Conservation (phyloP, 208 protist species). For the Leishmania mexicana region DNA sequence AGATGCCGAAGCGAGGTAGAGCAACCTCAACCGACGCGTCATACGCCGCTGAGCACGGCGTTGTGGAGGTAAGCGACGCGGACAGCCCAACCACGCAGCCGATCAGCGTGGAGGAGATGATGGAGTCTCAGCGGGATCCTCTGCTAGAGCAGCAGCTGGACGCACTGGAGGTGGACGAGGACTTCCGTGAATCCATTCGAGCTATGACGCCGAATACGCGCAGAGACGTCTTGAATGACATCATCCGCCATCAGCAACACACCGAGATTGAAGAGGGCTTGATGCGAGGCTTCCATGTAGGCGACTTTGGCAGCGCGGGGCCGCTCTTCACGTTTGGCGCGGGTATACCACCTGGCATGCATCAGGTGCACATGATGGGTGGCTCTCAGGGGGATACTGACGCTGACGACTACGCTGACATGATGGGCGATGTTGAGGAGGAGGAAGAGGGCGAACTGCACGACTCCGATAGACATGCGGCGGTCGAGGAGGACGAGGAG, state of each 20-base stretch:
- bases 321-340: not conserved
- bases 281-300: slow-evolving; percentile 1
- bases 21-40: slow-evolving; percentile 3
- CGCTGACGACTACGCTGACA: slow-evolving; percentile 5
- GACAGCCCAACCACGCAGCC: not conserved
- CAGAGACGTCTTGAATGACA: slow-evolving; percentile 77
- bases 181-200: slow-evolving; percentile 68
- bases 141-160: slow-evolving; percentile 62
- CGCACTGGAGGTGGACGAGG: slow-evolving; percentile 54
- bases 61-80: slow-evolving; percentile 21
- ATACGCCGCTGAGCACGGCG: slow-evolving; percentile 1
- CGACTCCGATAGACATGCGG: not conserved
- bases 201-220: slow-evolving; percentile 76
- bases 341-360: not conserved
- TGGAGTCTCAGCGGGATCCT: slow-evolving; percentile 21
- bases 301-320: not conserved
- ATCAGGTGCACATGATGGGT: not conserved
- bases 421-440: slow-evolving; percentile 13
- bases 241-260: slow-evolving; percentile 53
- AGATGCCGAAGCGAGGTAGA: slow-evolving; percentile 31
- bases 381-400: not conserved
- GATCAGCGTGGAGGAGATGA: slow-evolving; percentile 9
- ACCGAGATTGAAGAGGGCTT: slow-evolving; percentile 8
- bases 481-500: slow-evolving; percentile 20
- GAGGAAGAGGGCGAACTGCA: slow-evolving; percentile 11